Percentiles rank a stretch among this genome's conserved stretches.
These are phyloP conservation scores for Crithidia expoeki DNA, from an alignment of 208 protist species.

Conservation along the genomic window DNA sequence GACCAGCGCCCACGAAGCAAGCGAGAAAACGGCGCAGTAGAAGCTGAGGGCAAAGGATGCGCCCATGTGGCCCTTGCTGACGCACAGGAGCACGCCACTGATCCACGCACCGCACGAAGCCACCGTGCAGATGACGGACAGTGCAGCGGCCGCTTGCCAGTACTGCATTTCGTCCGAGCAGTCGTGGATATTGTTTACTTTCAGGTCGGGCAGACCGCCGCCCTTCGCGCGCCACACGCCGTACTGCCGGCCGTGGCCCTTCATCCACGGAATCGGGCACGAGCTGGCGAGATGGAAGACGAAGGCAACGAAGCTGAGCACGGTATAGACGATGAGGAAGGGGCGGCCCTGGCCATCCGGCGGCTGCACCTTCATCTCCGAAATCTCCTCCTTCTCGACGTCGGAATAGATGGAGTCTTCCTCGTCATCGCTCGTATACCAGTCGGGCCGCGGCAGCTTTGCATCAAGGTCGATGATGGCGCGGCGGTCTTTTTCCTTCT, in stretches of 20 bases:
- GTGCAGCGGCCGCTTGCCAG: slow-evolving; percentile 46
- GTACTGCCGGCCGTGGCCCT: slow-evolving; percentile 35
- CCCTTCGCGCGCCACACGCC: slow-evolving; percentile 50
- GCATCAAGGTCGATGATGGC: slow-evolving; percentile 39
- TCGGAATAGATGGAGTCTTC: slow-evolving; percentile 20
- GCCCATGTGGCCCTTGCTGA: slow-evolving; percentile 49
- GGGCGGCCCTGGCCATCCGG: slow-evolving; percentile 22
- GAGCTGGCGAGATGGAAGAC: slow-evolving; percentile 47
- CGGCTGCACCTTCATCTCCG: slow-evolving; percentile 39
- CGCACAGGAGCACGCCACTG: slow-evolving; percentile 34
- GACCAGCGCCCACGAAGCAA: slow-evolving; percentile 46
- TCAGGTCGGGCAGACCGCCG: slow-evolving; percentile 34
- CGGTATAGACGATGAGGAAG: slow-evolving; percentile 36
- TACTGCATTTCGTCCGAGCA: slow-evolving; percentile 61
- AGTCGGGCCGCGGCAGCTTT: slow-evolving; percentile 48
- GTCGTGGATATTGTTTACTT: slow-evolving; percentile 40
- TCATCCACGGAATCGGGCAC: slow-evolving; percentile 54
- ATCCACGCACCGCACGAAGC: slow-evolving; percentile 33
- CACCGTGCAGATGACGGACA: slow-evolving; percentile 46
- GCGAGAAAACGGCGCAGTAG: slow-evolving; percentile 42
- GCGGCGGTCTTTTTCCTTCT: slow-evolving; percentile 34
- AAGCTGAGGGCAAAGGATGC: slow-evolving; percentile 45
- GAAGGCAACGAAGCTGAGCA: slow-evolving; percentile 34
- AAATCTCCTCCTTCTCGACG: slow-evolving; percentile 30
- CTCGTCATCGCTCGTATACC: slow-evolving; percentile 60